Base-by-base conservation (phyloP, 306 rosid species). In the Vigna nakashimae region DNA sequence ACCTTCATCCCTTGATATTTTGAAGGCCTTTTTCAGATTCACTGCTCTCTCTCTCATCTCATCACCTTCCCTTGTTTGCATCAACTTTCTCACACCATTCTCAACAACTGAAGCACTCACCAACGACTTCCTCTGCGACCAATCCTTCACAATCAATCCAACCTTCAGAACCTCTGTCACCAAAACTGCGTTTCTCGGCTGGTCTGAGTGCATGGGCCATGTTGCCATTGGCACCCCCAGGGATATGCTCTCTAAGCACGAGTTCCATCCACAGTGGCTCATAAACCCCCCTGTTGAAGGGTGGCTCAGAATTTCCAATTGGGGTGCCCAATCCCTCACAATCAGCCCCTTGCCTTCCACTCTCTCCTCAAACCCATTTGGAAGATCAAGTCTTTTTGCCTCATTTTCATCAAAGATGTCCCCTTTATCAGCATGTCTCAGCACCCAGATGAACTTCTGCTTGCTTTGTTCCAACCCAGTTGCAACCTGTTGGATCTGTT, bases 371-470 rank as follows among this genome's bases (percentile, higher is more conserved):
- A 52, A 73, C 32, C 74, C 69, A 3, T 30, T 63, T 24, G 83
- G 56, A 58, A 91, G 3, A 9, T 32, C 17, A 82, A 79, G 50
- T 65, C 45, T 80, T 75, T 83, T 77, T 1, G 22, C 75, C 46
- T 71, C 79, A 30, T 1, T 38, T 3, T 17, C 83, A 1, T 79
- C 66, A 2, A 82, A 91, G 10, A 83, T 63, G 51, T 89, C 80
- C 4, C 84, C 94, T 73, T 45, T 86, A 50, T 91, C 94, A 28
- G 83, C 75, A 65, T 80, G 69, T 65, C 83, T 80, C 11, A 80
- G 34, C 7, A 80, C 83, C 83, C 92, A 91, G 1, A 91, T 77
- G 91, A 91, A 89, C 57, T 82, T 85, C 14, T 82, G 78, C 72
- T 64, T 67, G 79, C 89, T 86, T 58, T 76, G 51, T 28, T 88